phyloP scores from a whole-genome alignment of 2,329 filamentous ascomycete genomes.

The Trichoderma koningii region DNA sequence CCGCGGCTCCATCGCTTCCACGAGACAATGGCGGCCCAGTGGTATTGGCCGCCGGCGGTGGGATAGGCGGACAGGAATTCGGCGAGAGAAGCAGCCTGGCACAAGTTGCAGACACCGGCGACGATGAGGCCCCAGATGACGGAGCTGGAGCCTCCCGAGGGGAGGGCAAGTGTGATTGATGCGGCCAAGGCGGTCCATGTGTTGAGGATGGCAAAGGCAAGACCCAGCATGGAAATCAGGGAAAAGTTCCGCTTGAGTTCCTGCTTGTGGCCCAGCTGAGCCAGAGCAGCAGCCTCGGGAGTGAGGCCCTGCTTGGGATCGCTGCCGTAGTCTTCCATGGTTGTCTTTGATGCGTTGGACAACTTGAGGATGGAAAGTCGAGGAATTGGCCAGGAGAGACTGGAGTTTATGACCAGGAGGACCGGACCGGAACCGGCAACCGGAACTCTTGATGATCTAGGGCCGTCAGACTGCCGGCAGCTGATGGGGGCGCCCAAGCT shows the following conservation, averaged over 20 bases:
- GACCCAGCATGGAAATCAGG: constrained; percentile 50
- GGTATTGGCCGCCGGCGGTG: constrained; percentile 64
- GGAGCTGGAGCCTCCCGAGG: constrained; percentile 69
- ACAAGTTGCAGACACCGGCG: constrained; percentile 68
- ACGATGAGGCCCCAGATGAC: constrained; percentile 71
- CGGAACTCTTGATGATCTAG: constrained; percentile 9
- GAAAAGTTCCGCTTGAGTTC: constrained; percentile 55
- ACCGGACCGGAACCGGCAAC: constrained; percentile 11
- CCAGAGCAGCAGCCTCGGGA: constrained; percentile 45
- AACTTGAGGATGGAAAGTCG: neutral
- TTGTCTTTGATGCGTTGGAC: constrained; percentile 12
- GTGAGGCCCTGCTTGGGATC: constrained; percentile 11
- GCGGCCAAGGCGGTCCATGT: constrained; percentile 53
- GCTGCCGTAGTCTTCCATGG: constrained; percentile 25
- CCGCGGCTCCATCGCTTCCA: constrained; percentile 62
- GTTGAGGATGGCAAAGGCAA: constrained; percentile 54
- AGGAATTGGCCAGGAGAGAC: neutral
- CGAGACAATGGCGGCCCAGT: constrained; percentile 69
- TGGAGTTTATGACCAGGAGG: constrained; percentile 2
- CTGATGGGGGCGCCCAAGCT: constrained; percentile 7
- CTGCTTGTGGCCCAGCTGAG: constrained; percentile 51
- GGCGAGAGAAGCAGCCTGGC: constrained; percentile 67
- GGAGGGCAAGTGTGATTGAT: constrained; percentile 55
- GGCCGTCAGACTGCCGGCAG: constrained; percentile 19
- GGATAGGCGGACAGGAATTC: constrained; percentile 70